Percentiles rank a stretch among this genome's conserved stretches.
phyloP scores from a whole-genome alignment of 768 basidiomycete genomes.

The Kwoniella pini region DNA sequence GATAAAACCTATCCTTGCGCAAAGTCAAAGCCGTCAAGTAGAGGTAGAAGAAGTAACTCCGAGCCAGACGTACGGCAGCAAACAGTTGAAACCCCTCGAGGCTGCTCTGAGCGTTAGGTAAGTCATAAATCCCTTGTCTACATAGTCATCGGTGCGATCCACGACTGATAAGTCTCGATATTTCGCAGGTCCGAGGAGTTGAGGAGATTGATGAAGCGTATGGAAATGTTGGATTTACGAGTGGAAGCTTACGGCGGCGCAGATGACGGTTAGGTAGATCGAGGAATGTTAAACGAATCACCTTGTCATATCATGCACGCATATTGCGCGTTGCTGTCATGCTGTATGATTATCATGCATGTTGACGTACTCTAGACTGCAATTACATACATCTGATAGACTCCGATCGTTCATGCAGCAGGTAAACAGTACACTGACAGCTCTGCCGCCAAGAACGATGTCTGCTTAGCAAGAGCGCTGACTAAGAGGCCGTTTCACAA shows the following conservation, averaged over 20 bases:
- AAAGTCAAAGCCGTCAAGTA: neutral
- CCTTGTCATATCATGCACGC: too few relatives aligned
- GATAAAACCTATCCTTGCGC: conserved; percentile 14
- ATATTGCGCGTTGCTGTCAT: too few relatives aligned
- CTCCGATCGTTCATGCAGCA: too few relatives aligned
- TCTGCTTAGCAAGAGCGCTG: too few relatives aligned
- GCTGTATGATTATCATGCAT: too few relatives aligned
- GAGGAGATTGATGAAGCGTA: conserved; percentile 25
- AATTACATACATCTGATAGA: too few relatives aligned
- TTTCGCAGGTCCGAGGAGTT: conserved; percentile 32
- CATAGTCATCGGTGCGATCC: neutral
- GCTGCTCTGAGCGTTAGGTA: conserved; percentile 18
- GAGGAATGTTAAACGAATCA: too few relatives aligned
- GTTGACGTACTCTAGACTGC: too few relatives aligned
- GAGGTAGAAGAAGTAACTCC: neutral
- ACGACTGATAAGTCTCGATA: neutral
- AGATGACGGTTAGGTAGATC: neutral
- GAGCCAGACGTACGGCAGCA: conserved; percentile 8
- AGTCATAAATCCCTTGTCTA: neutral
- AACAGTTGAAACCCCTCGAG: conserved; percentile 36
- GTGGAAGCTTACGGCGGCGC: conserved; percentile 16
- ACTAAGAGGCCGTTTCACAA: too few relatives aligned
- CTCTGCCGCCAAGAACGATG: too few relatives aligned
- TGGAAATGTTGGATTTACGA: conserved; percentile 32
- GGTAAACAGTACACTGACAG: too few relatives aligned